A percentile compares a stretch with the other conserved stretches of the same genome.
These are phyloP conservation scores for Saccharomyces hybrid DNA, from an alignment of 1,139 yeast species.

Conservation along the genomic window DNA sequence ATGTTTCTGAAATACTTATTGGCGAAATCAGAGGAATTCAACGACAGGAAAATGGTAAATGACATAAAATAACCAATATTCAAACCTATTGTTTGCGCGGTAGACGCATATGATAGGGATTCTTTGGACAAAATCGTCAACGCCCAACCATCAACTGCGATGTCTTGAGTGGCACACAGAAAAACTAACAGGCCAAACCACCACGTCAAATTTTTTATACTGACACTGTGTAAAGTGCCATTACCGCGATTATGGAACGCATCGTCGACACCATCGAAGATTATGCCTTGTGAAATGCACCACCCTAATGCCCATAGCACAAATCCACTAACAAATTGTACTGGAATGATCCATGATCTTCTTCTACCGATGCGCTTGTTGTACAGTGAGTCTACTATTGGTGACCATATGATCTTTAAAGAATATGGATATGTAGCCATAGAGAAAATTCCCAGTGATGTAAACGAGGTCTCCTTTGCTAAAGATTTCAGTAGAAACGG, in stretches of 20 bases:
- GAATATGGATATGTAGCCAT: constrained; percentile 94
- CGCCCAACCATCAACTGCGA: constrained; percentile 99
- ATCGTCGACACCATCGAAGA: constrained; percentile 50
- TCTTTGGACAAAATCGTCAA: constrained; percentile 71
- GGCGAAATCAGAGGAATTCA: constrained; percentile 88
- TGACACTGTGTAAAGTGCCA: constrained; percentile 11
- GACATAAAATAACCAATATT: constrained; percentile 89
- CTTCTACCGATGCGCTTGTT: constrained; percentile 65
- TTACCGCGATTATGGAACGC: constrained; percentile 18
- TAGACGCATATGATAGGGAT: constrained; percentile 86
- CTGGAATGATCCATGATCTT: constrained; percentile 90
- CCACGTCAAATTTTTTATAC: constrained; percentile 28
- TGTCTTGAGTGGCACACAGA: constrained; percentile 94
- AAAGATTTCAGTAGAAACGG: constrained; percentile 78
- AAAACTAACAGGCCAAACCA: constrained; percentile 72
- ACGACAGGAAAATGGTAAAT: constrained; percentile 83
- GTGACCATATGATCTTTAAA: constrained; percentile 87
- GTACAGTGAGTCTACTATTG: constrained; percentile 85
- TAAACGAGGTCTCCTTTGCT: constrained; percentile 56
- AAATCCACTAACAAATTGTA: constrained; percentile 68
- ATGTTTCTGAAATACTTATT: constrained; percentile 63
- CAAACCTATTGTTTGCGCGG: constrained; percentile 94
- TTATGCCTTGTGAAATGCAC: constrained; percentile 39
- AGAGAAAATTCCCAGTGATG: constrained; percentile 86
- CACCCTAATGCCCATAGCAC: constrained; percentile 59